phyloP scores from a whole-genome alignment of 371 early-diverging fungal genomes.

The Massospora cicadina region DNA sequence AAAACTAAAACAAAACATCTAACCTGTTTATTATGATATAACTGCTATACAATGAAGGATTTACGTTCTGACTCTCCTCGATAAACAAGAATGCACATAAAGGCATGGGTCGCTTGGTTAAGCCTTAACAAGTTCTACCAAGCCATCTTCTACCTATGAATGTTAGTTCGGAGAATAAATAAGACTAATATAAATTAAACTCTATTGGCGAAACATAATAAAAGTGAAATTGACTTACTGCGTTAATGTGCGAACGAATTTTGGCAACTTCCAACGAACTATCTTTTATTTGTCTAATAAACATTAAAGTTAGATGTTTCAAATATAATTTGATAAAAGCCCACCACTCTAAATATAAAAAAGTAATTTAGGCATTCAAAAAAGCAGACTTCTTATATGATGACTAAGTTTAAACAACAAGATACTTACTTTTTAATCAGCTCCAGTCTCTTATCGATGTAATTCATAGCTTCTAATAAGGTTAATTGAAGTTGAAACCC shows the following conservation, averaged over 20 bases:
- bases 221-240: background rate
- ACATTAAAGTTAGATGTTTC: no score
- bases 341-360: no score
- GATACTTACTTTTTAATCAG: background rate
- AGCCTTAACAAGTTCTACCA: background rate
- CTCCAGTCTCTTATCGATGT: background rate
- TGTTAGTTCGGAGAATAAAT: background rate
- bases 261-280: background rate
- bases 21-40: no score
- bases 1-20: no score
- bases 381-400: no score
- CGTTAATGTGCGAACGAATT: background rate
- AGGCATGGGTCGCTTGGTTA: no score
- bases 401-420: background rate
- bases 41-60: no score
- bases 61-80: no score
- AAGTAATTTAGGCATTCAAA: no score
- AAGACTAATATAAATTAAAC: no score
- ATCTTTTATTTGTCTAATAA: background rate
- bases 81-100: no score
- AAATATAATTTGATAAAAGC: no score
- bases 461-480: conserved; percentile 5
- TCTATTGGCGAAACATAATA: background rate
- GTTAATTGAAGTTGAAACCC: conserved; percentile 2
- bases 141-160: background rate